Evolutionary conservation across 495 filamentous ascomycete genomes (phyloP).

Genomic region (Friedmanniomyces endolithicus): DNA sequence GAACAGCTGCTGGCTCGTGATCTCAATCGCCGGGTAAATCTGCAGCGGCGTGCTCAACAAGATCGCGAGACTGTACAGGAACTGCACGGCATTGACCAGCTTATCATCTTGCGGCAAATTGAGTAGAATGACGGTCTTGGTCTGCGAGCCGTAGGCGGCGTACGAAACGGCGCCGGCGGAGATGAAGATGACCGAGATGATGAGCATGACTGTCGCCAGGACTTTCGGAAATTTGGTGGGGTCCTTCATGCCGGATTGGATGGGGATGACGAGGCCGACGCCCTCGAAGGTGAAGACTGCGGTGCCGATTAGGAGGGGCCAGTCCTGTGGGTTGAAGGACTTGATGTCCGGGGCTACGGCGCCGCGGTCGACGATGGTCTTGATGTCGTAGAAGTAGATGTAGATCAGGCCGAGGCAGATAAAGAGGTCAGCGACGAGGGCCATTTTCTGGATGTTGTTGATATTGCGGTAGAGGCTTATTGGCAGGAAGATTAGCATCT

Average conservation of each 20-base stretch:
- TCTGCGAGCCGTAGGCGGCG: conserved; percentile 86
- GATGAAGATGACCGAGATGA: conserved; percentile 83
- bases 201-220: conserved; percentile 77
- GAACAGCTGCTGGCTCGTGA: conserved; percentile 59
- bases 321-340: conserved; percentile 72
- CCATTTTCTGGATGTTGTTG: conserved; percentile 69
- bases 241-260: conserved; percentile 89
- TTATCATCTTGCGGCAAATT: conserved; percentile 94
- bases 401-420: conserved; percentile 86
- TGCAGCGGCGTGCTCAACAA: conserved; percentile 87
- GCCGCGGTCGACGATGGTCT: conserved; percentile 61
- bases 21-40: conserved; percentile 90
- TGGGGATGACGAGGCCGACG: conserved; percentile 95
- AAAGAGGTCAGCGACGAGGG: conserved; percentile 83
- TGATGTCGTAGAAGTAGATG: conserved; percentile 88
- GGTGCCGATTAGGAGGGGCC: conserved; percentile 96
- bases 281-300: conserved; percentile 99
- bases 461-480: conserved; percentile 90
- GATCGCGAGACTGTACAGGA: conserved; percentile 90
- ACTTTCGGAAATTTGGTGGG: conserved; percentile 80
- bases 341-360: conserved; percentile 67
- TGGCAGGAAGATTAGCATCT: conserved; percentile 85
- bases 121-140: conserved; percentile 88
- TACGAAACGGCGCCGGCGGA: conserved; percentile 88
- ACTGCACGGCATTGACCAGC: conserved; percentile 88